Evolutionary conservation across 2,329 filamentous ascomycete genomes (phyloP).

Genomic region (Colletotrichum musicola): DNA sequence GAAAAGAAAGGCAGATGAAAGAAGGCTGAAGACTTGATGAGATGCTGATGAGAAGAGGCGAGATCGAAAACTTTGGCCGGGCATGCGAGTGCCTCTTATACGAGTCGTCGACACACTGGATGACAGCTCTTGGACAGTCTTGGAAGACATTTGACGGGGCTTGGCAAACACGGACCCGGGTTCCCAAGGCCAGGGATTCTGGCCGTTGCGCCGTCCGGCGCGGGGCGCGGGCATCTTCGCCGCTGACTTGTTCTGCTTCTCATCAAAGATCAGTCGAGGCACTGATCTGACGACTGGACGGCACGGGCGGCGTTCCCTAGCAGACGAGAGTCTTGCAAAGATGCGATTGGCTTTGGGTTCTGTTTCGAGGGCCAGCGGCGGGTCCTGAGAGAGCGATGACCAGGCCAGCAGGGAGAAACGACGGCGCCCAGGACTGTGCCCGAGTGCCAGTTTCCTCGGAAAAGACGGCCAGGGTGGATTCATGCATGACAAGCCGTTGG

Average conservation of each 20-base stretch:
- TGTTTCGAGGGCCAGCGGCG: constrained; percentile 34
- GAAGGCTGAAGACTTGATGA: constrained; percentile 35
- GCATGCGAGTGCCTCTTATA: constrained; percentile 35
- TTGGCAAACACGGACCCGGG: constrained; percentile 31
- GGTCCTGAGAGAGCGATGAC: constrained; percentile 21
- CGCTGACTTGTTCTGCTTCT: constrained; percentile 11
- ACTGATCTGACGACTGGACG: constrained; percentile 34
- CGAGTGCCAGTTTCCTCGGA: constrained; percentile 23
- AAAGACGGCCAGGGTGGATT: constrained; percentile 21
- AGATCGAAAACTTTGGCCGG: constrained; percentile 10
- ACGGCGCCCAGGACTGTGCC: constrained; percentile 4
- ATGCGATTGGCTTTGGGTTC: constrained; percentile 33
- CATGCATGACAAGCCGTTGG: constrained; percentile 29
- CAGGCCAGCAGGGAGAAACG: constrained; percentile 17
- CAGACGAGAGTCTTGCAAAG: constrained; percentile 14
- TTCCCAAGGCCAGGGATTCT: constrained; percentile 18
- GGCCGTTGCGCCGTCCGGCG: neutral
- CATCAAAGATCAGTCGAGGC: constrained; percentile 38
- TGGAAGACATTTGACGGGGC: constrained; percentile 33
- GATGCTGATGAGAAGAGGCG: constrained; percentile 23
- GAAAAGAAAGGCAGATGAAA: constrained; percentile 36
- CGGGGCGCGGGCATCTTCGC: constrained; percentile 31
- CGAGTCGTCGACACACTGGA: constrained; percentile 34
- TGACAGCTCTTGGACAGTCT: constrained; percentile 29
- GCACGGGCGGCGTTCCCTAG: constrained; percentile 10